phyloP scores from a whole-genome alignment of 2,329 filamentous ascomycete genomes.

The Colletotrichum truncatum region DNA sequence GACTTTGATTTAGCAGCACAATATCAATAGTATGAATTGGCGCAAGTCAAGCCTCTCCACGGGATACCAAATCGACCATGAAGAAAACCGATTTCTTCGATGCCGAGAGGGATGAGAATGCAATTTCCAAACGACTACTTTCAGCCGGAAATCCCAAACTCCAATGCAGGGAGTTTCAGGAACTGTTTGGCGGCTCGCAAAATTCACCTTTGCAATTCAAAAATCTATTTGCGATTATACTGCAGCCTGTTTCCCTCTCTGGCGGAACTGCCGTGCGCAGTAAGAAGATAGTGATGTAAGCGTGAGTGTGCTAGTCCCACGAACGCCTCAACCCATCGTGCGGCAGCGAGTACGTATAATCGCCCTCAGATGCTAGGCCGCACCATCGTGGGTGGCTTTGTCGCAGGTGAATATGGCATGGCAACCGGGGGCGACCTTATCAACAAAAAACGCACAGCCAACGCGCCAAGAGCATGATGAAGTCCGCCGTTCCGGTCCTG shows the following conservation, averaged over 20 bases:
- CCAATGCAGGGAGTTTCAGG: neutral
- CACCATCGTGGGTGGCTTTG: slow-evolving; percentile 18
- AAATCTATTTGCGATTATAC: neutral
- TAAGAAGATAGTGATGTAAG: slow-evolving; percentile 2
- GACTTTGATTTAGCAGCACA: neutral
- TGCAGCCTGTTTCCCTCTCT: neutral
- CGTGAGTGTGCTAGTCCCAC: slow-evolving; percentile 3
- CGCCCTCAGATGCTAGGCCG: slow-evolving; percentile 7
- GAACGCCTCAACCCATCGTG: slow-evolving; percentile 4
- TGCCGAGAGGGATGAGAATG: slow-evolving; percentile 3
- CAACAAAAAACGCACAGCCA: neutral
- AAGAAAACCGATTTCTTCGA: too few relatives aligned
- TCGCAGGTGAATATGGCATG: neutral
- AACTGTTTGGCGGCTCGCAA: neutral
- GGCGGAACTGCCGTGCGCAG: slow-evolving; percentile 5
- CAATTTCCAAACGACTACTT: neutral
- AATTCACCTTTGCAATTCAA: neutral
- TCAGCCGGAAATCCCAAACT: neutral
- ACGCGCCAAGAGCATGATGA: neutral
- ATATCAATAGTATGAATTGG: neutral
- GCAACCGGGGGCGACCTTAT: neutral
- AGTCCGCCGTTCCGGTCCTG: neutral
- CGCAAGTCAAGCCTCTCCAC: neutral
- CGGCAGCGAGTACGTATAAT: slow-evolving; percentile 9
- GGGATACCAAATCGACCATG: neutral